Conservation (phyloP, 352 stramenopile species). For the Bremia lactucae region DNA sequence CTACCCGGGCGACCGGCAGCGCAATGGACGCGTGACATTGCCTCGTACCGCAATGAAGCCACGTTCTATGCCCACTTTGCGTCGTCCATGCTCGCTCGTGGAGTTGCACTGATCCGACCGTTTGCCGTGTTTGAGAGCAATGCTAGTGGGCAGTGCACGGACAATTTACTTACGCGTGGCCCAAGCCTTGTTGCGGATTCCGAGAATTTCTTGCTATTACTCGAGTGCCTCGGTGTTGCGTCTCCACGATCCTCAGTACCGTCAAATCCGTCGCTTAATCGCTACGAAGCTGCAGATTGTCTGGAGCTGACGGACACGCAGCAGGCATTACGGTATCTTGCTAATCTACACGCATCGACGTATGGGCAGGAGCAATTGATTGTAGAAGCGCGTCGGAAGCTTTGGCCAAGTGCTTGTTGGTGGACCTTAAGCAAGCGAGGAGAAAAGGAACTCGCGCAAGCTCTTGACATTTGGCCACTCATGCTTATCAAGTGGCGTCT, state of each 20-base stretch:
- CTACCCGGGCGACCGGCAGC: constrained; percentile 26
- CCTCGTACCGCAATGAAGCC: constrained; percentile 47
- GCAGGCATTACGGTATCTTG: constrained; percentile 38
- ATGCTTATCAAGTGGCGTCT: constrained; percentile 25
- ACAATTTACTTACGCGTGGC: too few relatives aligned
- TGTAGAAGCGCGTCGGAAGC: constrained; percentile 10
- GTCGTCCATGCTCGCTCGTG: constrained; percentile 12
- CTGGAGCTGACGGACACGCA: constrained; percentile 25
- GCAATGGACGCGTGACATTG: constrained; percentile 48
- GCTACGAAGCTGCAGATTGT: constrained; percentile 29
- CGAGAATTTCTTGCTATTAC: constrained; percentile 42
- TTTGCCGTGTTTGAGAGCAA: constrained; percentile 35
- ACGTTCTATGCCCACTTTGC: constrained; percentile 49
- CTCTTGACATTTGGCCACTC: constrained; percentile 27
- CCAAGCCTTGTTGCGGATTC: constrained; percentile 13
- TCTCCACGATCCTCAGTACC: constrained; percentile 8
- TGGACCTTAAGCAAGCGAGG: constrained; percentile 56
- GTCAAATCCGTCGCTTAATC: too few relatives aligned
- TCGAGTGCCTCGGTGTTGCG: constrained; percentile 28
- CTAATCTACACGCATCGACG: constrained; percentile 30
- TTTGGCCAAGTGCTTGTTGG: constrained; percentile 42
- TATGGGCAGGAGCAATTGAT: constrained; percentile 24
- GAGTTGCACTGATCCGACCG: constrained; percentile 35
- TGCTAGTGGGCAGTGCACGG: constrained; percentile 8
- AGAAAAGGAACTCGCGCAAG: constrained; percentile 25